phyloP scores from a whole-genome alignment of 169 alveolate species.

The Plasmodium cynomolgi region DNA sequence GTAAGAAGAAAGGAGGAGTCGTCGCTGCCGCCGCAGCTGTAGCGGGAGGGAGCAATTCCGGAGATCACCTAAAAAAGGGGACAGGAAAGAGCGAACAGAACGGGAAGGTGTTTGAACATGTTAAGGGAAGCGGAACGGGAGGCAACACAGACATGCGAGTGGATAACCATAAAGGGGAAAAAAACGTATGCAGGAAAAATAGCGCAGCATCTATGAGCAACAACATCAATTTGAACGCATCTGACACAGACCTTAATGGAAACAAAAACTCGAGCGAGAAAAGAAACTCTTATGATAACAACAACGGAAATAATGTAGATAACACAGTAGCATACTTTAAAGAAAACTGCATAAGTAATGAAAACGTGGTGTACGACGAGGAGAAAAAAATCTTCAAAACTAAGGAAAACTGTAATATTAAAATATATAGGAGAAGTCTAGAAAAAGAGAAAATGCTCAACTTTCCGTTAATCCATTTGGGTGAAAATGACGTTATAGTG shows the following conservation, averaged over 20 bases:
- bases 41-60: not conserved
- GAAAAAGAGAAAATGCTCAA: slow-evolving; percentile 50
- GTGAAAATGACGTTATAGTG: slow-evolving; percentile 61
- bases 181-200: slow-evolving; percentile 1
- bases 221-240: slow-evolving; percentile 3
- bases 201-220: not conserved
- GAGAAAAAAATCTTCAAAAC: slow-evolving; percentile 53
- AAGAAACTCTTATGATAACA: not conserved
- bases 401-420: slow-evolving; percentile 61
- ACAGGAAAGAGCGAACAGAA: not conserved
- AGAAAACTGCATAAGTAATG: slow-evolving; percentile 52
- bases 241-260: not conserved
- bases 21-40: not conserved
- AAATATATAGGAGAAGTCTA: slow-evolving; percentile 52
- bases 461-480: slow-evolving; percentile 56
- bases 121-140: not conserved
- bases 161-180: not conserved
- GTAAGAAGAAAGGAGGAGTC: not conserved
- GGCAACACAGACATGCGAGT: not conserved
- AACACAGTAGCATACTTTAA: slow-evolving; percentile 24
- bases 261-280: not conserved
- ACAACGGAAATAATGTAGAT: slow-evolving; percentile 1
- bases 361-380: slow-evolving; percentile 59
- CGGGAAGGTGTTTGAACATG: not conserved
- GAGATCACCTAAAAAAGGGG: not conserved